These are phyloP conservation scores for Biscutella laevigata DNA, from an alignment of 441 rosid species.

Conservation along the genomic window DNA sequence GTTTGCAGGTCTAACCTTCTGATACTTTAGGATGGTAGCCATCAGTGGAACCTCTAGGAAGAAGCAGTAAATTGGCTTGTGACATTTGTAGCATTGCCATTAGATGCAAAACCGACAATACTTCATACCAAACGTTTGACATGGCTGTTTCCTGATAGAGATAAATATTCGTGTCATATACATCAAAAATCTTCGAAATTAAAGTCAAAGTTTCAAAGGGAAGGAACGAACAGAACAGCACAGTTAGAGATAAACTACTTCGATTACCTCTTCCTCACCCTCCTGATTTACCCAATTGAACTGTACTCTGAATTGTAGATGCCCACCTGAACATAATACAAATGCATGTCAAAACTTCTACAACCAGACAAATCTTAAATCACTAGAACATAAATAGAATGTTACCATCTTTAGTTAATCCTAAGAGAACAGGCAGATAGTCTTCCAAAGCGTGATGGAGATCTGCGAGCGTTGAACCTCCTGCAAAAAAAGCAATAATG, in stretches of 20 bases:
- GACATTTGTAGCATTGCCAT: constrained; percentile 85
- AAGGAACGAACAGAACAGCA: not conserved
- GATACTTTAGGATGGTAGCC: constrained; percentile 78
- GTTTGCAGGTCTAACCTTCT: constrained; percentile 50
- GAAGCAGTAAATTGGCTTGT: constrained; percentile 84
- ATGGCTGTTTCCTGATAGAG: constrained; percentile 79
- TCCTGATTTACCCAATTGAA: constrained; percentile 94
- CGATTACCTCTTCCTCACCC: constrained; percentile 66
- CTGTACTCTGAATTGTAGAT: constrained; percentile 61
- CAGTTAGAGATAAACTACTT: constrained; percentile 9
- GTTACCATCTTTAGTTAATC: constrained; percentile 78
- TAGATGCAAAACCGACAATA: constrained; percentile 90
- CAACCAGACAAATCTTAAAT: constrained; percentile 11
- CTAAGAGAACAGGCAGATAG: constrained; percentile 88
- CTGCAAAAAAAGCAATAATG: constrained; percentile 30
- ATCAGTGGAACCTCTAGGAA: constrained; percentile 76
- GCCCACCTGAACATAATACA: constrained; percentile 40
- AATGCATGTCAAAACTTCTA: not conserved
- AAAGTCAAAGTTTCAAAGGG: not conserved
- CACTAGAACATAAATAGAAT: constrained; percentile 1
- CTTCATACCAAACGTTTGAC: constrained; percentile 86
- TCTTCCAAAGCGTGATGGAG: constrained; percentile 96
- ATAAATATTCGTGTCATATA: constrained; percentile 10
- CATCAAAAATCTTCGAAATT: constrained; percentile 1
- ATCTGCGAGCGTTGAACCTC: constrained; percentile 91